Percentiles rank a stretch among this genome's conserved stretches.
Conservation (phyloP, 805 yeast species). For the Pichia phayaonensis region DNA sequence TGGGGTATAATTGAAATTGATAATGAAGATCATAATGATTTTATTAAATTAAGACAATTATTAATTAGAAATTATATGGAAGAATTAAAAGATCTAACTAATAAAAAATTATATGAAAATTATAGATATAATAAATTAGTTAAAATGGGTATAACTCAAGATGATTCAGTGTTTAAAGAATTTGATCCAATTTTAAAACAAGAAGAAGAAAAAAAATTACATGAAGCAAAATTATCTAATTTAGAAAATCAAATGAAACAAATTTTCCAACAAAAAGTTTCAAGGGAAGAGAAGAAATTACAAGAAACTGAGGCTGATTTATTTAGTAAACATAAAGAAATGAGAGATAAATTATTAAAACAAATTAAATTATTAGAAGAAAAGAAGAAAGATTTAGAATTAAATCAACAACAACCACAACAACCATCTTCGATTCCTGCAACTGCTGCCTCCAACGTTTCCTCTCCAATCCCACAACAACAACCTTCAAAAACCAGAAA, state of each 20-base stretch:
- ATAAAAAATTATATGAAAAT: constrained; percentile 70
- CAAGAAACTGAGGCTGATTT: constrained; percentile 96
- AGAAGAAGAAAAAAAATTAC: constrained; percentile 87
- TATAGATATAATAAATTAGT: constrained; percentile 80
- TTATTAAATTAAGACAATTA: constrained; percentile 79
- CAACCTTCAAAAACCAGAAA: constrained; percentile 57
- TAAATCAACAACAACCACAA: constrained; percentile 41
- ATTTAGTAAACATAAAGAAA: constrained; percentile 91
- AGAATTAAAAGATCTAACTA: constrained; percentile 84
- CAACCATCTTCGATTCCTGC: constrained; percentile 23
- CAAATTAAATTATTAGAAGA: constrained; percentile 89
- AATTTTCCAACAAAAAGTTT: constrained; percentile 92
- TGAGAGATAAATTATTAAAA: constrained; percentile 87
- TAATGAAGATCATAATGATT: constrained; percentile 90
- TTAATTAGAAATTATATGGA: constrained; percentile 86
- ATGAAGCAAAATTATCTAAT: constrained; percentile 88
- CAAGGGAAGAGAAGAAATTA: constrained; percentile 93
- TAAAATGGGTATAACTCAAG: constrained; percentile 85
- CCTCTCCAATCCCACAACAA: constrained; percentile 13
- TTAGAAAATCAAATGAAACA: constrained; percentile 95
- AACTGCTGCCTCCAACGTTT: background rate
- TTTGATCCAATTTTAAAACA: constrained; percentile 89
- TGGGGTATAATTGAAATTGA: constrained; percentile 98
- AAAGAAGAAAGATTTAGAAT: constrained; percentile 72
- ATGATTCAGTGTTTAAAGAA: constrained; percentile 85